A percentile compares a stretch with the other conserved stretches of the same genome.
Evolutionary conservation across 2,329 filamentous ascomycete species (phyloP).

Genomic region (Neonectria coccinea): DNA sequence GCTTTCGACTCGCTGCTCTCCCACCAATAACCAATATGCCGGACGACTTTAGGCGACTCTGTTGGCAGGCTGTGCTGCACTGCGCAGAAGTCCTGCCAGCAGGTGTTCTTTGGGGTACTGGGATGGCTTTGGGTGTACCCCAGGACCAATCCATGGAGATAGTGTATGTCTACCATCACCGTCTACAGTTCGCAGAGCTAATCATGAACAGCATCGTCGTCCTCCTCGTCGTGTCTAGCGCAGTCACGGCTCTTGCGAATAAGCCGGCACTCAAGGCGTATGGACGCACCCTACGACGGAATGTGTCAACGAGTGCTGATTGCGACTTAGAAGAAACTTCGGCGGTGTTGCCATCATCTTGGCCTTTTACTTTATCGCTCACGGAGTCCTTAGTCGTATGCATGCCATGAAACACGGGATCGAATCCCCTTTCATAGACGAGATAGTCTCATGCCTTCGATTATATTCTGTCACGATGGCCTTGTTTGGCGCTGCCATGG

Average conservation of each 20-base stretch:
- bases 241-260: conserved; percentile 29
- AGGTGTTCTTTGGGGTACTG: conserved; percentile 35
- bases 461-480: conserved; percentile 27
- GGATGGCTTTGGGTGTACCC: conserved; percentile 30
- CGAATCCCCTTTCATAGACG: conserved; percentile 11
- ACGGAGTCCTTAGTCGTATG: conserved; percentile 12
- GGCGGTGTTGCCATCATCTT: conserved; percentile 22
- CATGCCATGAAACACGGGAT: conserved; percentile 12
- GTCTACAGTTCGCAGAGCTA: conserved; percentile 16
- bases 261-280: conserved; percentile 36
- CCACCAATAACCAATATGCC: conserved; percentile 21
- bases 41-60: conserved; percentile 5
- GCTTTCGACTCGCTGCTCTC: not conserved
- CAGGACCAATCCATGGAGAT: conserved; percentile 26
- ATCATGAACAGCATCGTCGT: conserved; percentile 28
- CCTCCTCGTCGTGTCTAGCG: conserved; percentile 31
- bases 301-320: conserved; percentile 30
- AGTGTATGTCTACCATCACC: conserved; percentile 30
- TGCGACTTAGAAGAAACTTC: conserved; percentile 33
- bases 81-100: conserved; percentile 25
- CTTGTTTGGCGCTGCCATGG: conserved; percentile 21
- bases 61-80: conserved; percentile 17
- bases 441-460: conserved; percentile 29
- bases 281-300: conserved; percentile 21
- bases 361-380: conserved; percentile 24